Base-by-base conservation (phyloP, 2,329 filamentous ascomycete species). In the Arthroderma sp. region DNA sequence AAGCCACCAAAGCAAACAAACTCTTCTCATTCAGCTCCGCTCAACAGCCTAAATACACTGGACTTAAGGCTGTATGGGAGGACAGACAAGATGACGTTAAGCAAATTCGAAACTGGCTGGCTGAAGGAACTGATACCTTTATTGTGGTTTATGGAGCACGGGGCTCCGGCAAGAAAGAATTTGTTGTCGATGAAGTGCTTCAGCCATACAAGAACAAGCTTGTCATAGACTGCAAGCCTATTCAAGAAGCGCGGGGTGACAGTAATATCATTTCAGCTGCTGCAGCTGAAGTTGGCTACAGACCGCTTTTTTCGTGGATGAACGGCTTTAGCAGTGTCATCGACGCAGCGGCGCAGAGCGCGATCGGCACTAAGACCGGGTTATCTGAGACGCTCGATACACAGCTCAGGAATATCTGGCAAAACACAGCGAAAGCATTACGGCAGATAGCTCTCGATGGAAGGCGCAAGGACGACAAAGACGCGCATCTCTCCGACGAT, bases 291-390 rank as follows among this genome's bases (percentile, higher is more conserved):
- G 88, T 96, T 40, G 89, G 91, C 6, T 96, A 95, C 59, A 74
- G 84, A 6, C 91, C 91, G 0, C 79, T 98, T 0, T 98, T 98
- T 61, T 93, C 86, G 0, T 96, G 88, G 85, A 83, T 93, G 66
- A 95, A 96, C 63, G 94, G 80, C 57, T 78, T 96, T 52, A 94
- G 85, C 64, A 94, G 87, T 60, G 77, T 95, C 66, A 72, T 94
- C 51, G 91, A 96, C 55, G 75, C 96, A 33, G 91, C 89, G 22
- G 86, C 91, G 1, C 89, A 95, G 61, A 85, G 88, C 54, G 91
- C 91, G 8, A 94, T 89, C 15, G 89, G 89, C 8, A 84, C 93
- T 47, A 95, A 96, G 65, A 84, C 87, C 4, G 88, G 88, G 5
- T 94, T 96, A 59, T 93, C 86, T 0, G 89, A 95, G 60, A 95